phyloP scores from a whole-genome alignment of 2,329 filamentous ascomycete species.

The Coniochaeta sp. region DNA sequence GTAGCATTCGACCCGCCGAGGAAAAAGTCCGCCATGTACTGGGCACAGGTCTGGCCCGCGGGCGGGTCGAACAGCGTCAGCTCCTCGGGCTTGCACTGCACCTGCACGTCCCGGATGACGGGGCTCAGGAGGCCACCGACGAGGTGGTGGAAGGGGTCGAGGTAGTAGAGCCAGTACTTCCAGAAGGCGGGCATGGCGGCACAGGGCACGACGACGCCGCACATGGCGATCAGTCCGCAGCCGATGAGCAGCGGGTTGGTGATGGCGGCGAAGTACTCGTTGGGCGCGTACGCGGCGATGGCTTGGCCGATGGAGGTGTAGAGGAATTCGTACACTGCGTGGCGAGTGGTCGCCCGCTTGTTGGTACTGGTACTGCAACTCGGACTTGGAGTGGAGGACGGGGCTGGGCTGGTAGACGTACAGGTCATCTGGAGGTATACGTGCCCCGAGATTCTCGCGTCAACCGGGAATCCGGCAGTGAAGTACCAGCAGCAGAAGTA shows the following conservation, averaged over 20 bases:
- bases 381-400: too few relatives aligned
- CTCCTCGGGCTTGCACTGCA: constrained; percentile 47
- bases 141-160: constrained; percentile 61
- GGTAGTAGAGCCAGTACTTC: constrained; percentile 52
- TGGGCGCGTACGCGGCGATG: constrained; percentile 42
- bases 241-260: constrained; percentile 38
- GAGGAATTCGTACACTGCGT: constrained; percentile 17
- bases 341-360: background rate
- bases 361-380: too few relatives aligned
- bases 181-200: constrained; percentile 28
- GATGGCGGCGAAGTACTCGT: constrained; percentile 40
- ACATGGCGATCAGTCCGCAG: constrained; percentile 29
- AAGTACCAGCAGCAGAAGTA: constrained; percentile 68
- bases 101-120: constrained; percentile 44
- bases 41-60: constrained; percentile 45
- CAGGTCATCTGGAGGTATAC: constrained; percentile 46
- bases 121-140: constrained; percentile 54
- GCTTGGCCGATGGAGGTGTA: constrained; percentile 9
- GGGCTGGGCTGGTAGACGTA: too few relatives aligned
- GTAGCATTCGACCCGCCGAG: constrained; percentile 39
- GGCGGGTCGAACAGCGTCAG: constrained; percentile 50
- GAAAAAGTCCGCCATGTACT: constrained; percentile 48
- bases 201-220: constrained; percentile 30
- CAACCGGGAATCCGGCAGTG: constrained; percentile 61
- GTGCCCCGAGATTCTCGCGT: constrained; percentile 62